Conservation (phyloP, 108 stramenopile genomes). For the Pseudonitzschia multistriata region DNA sequence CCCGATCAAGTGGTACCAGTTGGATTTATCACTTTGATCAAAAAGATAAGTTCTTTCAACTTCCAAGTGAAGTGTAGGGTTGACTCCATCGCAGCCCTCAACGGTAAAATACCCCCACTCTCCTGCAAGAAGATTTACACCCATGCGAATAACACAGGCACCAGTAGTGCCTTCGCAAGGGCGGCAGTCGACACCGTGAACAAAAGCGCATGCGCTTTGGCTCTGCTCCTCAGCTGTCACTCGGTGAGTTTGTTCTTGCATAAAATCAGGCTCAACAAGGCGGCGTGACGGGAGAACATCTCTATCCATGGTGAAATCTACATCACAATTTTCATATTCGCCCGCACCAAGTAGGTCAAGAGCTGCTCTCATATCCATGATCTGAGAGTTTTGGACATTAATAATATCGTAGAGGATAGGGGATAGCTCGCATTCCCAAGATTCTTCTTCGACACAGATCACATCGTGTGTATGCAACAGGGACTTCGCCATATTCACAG, state of each 20-base stretch:
- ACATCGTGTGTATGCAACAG: constrained; percentile 41
- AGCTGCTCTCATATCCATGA: constrained; percentile 64
- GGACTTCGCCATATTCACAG: constrained; percentile 90
- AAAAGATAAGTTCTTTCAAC: constrained; percentile 76
- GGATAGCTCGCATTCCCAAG: constrained; percentile 45
- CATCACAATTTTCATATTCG: constrained; percentile 25
- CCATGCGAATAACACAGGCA: constrained; percentile 3
- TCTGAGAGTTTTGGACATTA: constrained; percentile 77
- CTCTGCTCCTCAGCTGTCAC: neutral
- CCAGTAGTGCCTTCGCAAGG: constrained; percentile 22
- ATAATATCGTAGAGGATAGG: constrained; percentile 59
- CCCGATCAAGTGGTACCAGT: constrained; percentile 85
- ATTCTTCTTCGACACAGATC: constrained; percentile 30
- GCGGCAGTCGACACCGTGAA: constrained; percentile 14
- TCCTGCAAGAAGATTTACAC: constrained; percentile 28
- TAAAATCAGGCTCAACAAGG: neutral
- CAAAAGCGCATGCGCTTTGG: neutral
- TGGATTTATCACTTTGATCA: constrained; percentile 35
- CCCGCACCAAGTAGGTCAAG: constrained; percentile 34
- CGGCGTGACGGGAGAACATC: neutral
- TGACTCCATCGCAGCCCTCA: constrained; percentile 75
- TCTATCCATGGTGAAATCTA: constrained; percentile 1
- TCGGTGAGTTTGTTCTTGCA: neutral
- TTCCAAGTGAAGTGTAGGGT: constrained; percentile 79
- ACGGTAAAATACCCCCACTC: constrained; percentile 70